Conservation (phyloP, 805 yeast species). For the Candida takata region DNA sequence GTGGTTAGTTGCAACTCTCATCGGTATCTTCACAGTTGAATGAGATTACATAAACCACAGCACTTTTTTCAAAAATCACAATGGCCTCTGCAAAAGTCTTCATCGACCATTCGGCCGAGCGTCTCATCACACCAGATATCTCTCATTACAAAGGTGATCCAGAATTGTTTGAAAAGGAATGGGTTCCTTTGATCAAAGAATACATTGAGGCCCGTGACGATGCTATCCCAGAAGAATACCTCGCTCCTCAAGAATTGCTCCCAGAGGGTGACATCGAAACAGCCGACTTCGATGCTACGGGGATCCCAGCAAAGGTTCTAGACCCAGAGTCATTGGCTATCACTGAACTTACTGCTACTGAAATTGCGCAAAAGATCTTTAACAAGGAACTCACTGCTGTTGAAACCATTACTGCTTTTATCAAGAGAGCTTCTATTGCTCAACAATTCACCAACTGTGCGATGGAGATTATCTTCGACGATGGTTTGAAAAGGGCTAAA, state of each 20-base stretch:
- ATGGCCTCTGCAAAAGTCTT: constrained; percentile 8
- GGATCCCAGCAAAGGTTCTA: constrained; percentile 17
- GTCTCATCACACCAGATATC: constrained; percentile 6
- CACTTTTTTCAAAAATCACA: no score
- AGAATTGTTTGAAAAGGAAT: constrained; percentile 12
- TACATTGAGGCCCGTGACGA: constrained; percentile 15
- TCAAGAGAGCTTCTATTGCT: constrained; percentile 48
- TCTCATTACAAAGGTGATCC: constrained; percentile 13
- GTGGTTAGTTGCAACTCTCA: no score
- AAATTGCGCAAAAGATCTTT: constrained; percentile 15
- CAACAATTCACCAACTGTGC: constrained; percentile 57
- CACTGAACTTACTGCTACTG: constrained; percentile 18
- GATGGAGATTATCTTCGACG: constrained; percentile 56
- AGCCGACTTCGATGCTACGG: constrained; percentile 18
- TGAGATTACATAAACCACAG: no score
- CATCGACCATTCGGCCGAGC: constrained; percentile 16
- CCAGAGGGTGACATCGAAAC: constrained; percentile 18
- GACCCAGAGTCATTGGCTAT: constrained; percentile 14
- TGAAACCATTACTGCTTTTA: constrained; percentile 17
- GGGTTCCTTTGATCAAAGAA: constrained; percentile 22
- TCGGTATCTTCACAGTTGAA: no score
- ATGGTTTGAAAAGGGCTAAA: constrained; percentile 51
- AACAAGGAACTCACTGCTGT: constrained; percentile 17
- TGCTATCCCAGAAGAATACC: constrained; percentile 20
- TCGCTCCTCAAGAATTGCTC: constrained; percentile 15